Evolutionary conservation across 208 protist genomes (phyloP).

Genomic region (Baffinella frigidus): DNA sequence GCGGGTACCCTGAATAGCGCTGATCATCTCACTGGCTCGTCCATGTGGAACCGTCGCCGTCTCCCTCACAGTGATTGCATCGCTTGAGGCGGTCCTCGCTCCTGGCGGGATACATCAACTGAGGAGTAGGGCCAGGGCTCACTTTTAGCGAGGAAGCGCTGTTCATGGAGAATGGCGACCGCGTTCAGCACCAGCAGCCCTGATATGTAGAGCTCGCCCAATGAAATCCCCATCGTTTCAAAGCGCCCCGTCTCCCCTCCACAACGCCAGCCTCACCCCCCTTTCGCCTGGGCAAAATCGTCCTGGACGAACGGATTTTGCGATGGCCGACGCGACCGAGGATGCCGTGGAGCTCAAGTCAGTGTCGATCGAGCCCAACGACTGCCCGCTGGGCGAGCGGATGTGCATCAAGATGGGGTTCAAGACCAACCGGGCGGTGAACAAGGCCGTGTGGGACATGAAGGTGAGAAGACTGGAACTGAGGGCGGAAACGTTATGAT

Average conservation of each 20-base stretch:
- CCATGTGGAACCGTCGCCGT: neutral
- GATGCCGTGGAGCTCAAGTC: neutral
- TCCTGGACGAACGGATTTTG: too few species aligned
- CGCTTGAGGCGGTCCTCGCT: neutral
- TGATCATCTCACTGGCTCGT: too few species aligned
- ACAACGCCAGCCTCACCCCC: too few species aligned
- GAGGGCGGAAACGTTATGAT: too few species aligned
- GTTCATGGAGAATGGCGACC: neutral
- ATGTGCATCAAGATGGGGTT: neutral
- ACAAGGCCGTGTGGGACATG: neutral
- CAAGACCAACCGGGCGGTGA: neutral
- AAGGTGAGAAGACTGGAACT: too few species aligned
- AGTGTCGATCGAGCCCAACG: neutral
- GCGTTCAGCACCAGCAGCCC: conserved; percentile 27
- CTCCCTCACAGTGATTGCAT: neutral
- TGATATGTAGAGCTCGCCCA: conserved; percentile 34
- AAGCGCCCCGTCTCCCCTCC: too few species aligned
- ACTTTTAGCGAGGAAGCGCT: conserved; percentile 38
- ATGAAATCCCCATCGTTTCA: conserved; percentile 24
- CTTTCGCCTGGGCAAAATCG: too few species aligned
- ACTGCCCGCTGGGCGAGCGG: neutral
- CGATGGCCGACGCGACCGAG: neutral
- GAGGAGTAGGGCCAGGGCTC: neutral
- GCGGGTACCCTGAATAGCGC: neutral
- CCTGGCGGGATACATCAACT: neutral